Evolutionary conservation across 2,329 filamentous ascomycete genomes (phyloP), one percentile per base, ranked within the genome.

Genomic region (Apiospora rasikravindrae): DNA sequence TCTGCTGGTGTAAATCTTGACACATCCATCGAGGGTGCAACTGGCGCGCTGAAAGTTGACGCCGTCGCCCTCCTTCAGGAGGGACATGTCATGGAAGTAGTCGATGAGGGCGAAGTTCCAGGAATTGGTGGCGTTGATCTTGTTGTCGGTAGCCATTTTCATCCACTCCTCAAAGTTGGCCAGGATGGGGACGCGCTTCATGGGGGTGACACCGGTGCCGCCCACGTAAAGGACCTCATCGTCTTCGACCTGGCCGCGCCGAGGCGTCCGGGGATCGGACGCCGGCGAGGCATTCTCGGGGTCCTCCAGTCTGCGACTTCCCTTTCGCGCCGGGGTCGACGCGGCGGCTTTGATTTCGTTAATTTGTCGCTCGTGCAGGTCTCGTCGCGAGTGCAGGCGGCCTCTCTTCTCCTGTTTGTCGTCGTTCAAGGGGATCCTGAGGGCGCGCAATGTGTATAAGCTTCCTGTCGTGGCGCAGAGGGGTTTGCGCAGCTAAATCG

Each of bases 101-200:
- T 99, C 96, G 80, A 99, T 99, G 24, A 99, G 89, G n/a, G 96
- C 96, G 84, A 99, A 98, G 82, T 98, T 98, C 96, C 96, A 99
- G 42, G 95, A 98, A 83, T 99, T 99, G 73, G 93, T 91, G 68
- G 96, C 96, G 81, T 98, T 99, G 87, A 99, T 99, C 84, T 96
- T 96, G 85, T 99, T 99, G 85, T 99, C 96, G 22, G 96, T 98
- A 2, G 96, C 96, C 95, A 99, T 97, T 88, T 98, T 99, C 95
- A 99, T 98, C 96, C 96, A 98, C 82, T 99, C 96, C 82, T 99
- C 96, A 78, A 98, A 99, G 83, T 99, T 99, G 79, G 96, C 96
- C 71, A 99, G 87, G 77, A 99, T 93, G 0, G 96, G 96, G 40
- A 98, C 94, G 73, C 95, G 93, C 88, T 98, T 98, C 92, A 97